phyloP scores from a whole-genome alignment of 257 asterid species.

The Thymus mandschuricus region DNA sequence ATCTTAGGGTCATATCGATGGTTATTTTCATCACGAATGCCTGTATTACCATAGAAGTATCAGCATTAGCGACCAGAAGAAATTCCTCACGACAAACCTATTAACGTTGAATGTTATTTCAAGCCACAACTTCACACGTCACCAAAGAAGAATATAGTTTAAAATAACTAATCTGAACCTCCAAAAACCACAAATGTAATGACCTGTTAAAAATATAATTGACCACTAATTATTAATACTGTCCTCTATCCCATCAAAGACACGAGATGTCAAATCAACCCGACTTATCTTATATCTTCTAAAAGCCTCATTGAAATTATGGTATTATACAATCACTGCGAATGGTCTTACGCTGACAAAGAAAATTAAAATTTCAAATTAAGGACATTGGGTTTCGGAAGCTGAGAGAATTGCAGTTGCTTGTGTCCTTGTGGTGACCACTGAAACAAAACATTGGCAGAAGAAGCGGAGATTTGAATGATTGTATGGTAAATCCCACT shows the following conservation, averaged over 20 bases:
- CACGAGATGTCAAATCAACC: conserved; percentile 5
- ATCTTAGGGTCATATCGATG: conserved; percentile 85
- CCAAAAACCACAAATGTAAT: background rate
- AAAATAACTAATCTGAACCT: conserved; percentile 20
- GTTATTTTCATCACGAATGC: conserved; percentile 91
- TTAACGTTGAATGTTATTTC: background rate
- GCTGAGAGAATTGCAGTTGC: conserved; percentile 2
- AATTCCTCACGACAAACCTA: conserved; percentile 13
- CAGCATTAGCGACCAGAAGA: conserved; percentile 19
- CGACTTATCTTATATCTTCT: background rate
- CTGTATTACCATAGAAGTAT: conserved; percentile 48
- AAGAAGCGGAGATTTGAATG: conserved; percentile 11
- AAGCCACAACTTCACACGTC: conserved; percentile 16
- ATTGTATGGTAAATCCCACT: background rate
- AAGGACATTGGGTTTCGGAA: background rate
- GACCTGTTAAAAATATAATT: conserved; percentile 10
- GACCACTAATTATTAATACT: background rate
- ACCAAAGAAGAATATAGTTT: conserved; percentile 14
- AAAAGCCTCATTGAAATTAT: background rate
- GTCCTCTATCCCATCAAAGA: background rate
- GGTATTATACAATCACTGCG: background rate
- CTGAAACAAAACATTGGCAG: background rate
- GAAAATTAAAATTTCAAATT: background rate
- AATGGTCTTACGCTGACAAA: background rate
- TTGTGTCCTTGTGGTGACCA: background rate